Conservation (phyloP, 208 protist genomes). For the Crithidia thermophila region DNA sequence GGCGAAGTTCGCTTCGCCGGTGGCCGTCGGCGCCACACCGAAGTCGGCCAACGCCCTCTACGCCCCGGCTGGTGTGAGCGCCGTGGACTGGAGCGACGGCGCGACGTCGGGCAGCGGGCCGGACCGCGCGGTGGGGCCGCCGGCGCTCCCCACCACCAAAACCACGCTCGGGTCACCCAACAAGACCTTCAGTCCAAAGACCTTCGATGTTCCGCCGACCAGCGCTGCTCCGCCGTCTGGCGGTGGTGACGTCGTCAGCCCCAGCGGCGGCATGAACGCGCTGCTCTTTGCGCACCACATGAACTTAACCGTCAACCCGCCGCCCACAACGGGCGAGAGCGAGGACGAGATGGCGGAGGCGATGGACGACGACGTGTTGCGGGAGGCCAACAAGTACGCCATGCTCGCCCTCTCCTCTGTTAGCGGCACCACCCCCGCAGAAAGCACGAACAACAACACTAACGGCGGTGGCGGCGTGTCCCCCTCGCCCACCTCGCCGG, state of each 20-base stretch:
- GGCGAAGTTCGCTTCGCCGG: constrained; percentile 10
- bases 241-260: not conserved
- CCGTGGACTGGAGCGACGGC: not conserved
- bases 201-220: too few relatives aligned
- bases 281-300: not conserved
- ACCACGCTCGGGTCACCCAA: too few relatives aligned
- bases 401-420: not conserved
- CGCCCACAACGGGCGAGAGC: not conserved
- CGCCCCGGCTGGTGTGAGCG: not conserved
- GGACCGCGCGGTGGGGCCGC: too few relatives aligned
- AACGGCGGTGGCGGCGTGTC: constrained; percentile 2
- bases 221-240: not conserved
- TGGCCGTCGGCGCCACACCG: constrained; percentile 8
- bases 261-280: not conserved
- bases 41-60: not conserved
- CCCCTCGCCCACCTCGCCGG: constrained; percentile 5
- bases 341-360: not conserved
- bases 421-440: not conserved
- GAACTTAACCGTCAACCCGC: not conserved
- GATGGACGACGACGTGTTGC: constrained; percentile 8
- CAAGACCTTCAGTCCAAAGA: too few relatives aligned
- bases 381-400: constrained; percentile 4
- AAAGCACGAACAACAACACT: not conserved
- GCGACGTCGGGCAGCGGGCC: not conserved
- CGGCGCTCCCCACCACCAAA: too few relatives aligned